phyloP scores from a whole-genome alignment of 2,329 filamentous ascomycete species.

The Pseudocercospora pini-densiflorae region DNA sequence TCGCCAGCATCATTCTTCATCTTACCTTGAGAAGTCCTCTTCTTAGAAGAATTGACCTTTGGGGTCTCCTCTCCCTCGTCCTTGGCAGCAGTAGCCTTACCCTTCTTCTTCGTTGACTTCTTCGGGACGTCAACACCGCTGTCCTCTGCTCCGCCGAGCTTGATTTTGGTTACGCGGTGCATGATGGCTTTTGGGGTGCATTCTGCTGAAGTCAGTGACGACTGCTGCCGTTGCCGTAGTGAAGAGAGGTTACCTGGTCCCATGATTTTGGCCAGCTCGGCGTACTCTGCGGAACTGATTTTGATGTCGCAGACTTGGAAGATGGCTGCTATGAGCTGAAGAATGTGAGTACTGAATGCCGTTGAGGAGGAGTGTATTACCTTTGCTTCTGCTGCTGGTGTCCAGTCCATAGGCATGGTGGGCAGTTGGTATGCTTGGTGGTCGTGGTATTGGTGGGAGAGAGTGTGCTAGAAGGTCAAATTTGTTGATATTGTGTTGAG shows the following conservation, averaged over 20 bases:
- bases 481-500: not conserved
- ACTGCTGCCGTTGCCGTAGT: not conserved
- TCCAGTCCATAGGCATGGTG: slow-evolving; percentile 38
- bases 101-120: not conserved
- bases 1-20: slow-evolving; percentile 15
- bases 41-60: not conserved
- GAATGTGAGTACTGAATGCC: not conserved
- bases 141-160: slow-evolving; percentile 15
- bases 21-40: slow-evolving; percentile 10
- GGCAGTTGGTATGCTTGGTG: not conserved
- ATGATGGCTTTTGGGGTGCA: slow-evolving; percentile 40
- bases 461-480: not conserved
- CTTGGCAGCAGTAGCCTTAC: not conserved
- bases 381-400: slow-evolving; percentile 37
- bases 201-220: slow-evolving; percentile 21
- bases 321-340: slow-evolving; percentile 35
- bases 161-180: slow-evolving; percentile 36
- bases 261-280: slow-evolving; percentile 36
- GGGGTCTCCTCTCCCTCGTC: not conserved
- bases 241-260: slow-evolving; percentile 29
- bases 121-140: not conserved
- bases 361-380: slow-evolving; percentile 17
- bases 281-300: slow-evolving; percentile 26
- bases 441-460: not conserved
- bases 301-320: slow-evolving; percentile 39